Conservation (phyloP, 805 yeast species). For the Starmerella powellii region DNA sequence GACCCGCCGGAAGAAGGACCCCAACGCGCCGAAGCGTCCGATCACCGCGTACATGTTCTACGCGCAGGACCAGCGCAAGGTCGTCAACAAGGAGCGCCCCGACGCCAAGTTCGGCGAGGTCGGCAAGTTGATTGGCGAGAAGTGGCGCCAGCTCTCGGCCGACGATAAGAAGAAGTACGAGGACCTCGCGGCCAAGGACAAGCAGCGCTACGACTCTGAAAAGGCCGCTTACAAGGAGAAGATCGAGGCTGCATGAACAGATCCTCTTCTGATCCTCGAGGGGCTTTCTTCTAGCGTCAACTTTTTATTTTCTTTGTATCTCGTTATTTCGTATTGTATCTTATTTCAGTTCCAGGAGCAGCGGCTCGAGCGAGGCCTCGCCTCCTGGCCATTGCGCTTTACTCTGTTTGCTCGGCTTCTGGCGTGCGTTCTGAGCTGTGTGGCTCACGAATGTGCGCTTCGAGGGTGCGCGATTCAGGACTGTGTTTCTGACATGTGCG, state of each 20-base stretch:
- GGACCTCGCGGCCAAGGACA: conserved; percentile 86
- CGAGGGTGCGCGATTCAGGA: too few species aligned
- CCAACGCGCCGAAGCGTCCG: conserved; percentile 99
- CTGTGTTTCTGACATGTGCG: too few species aligned
- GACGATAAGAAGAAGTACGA: conserved; percentile 86
- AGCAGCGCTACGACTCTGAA: conserved; percentile 93
- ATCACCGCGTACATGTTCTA: conserved; percentile 98
- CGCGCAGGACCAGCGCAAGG: conserved; percentile 94
- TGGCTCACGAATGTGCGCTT: too few species aligned
- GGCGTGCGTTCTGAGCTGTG: too few species aligned
- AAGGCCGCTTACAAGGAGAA: conserved; percentile 56
- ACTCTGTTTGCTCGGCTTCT: too few species aligned
- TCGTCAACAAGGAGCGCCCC: conserved; percentile 91
- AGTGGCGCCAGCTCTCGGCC: conserved; percentile 80
- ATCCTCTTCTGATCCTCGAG: background rate
- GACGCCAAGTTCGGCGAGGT: conserved; percentile 89
- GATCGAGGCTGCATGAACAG: conserved; percentile 20
- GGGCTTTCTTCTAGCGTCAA: background rate
- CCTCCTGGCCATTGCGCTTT: too few species aligned
- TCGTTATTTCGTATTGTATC: background rate
- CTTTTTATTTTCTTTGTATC: conserved; percentile 5
- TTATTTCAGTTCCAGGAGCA: conserved; percentile 5
- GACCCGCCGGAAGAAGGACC: conserved; percentile 27
- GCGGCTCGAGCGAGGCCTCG: too few species aligned
- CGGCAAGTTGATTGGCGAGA: conserved; percentile 89